Evolutionary conservation across 331 rosid genomes (phyloP), one percentile per base, ranked within the genome.

Genomic region (Quercus tomentella): DNA sequence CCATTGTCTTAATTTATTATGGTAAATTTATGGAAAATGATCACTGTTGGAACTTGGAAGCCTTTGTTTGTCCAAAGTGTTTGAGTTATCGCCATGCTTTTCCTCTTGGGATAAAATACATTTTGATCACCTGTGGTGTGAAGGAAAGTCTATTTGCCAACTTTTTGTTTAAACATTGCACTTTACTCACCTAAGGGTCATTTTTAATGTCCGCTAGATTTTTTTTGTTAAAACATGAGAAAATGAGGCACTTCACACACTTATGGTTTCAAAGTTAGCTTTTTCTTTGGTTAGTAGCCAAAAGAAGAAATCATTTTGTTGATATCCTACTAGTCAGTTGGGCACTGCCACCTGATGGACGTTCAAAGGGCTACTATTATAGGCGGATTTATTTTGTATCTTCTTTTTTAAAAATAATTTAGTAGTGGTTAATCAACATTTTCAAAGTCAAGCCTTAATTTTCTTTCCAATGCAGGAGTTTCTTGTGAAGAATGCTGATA

Each of bases 401-500:
- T 73, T 51, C 60, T 22, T 73, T 21, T 17, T 21, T 60, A 15
- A 28, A 58, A n/a, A 8, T 57, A n/a, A 16, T 33, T 54, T 25
- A 3, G 7, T 73, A 72, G 10, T 23, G 63, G 12, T 66, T 26
- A 31, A 25, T 68, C 33, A 68, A n/a, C 23, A 28, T 56, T 70
- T 45, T 23, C 23, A 6, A 23, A 56, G 43, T 61, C 58, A 74
- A 61, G 68, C 55, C 68, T 73, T 69, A 54, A 74, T 51, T 72
- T 52, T 77, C 26, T 81, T 62, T 52, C 18, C 63, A 23, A 71
- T 83, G 82, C 96, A 92, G 97, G 97, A 93, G 86, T 93, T 88
- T 86, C 89, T 89, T 3, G 97, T 91, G 88, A 93, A 91, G 86
- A 89, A 70, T 81, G 93, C 94, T 31, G 96, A 91, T 79, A 87